These are phyloP conservation scores for Cutaneotrichosporon dermatis DNA, from an alignment of 1,284 basidiomycete species.

Conservation along the genomic window DNA sequence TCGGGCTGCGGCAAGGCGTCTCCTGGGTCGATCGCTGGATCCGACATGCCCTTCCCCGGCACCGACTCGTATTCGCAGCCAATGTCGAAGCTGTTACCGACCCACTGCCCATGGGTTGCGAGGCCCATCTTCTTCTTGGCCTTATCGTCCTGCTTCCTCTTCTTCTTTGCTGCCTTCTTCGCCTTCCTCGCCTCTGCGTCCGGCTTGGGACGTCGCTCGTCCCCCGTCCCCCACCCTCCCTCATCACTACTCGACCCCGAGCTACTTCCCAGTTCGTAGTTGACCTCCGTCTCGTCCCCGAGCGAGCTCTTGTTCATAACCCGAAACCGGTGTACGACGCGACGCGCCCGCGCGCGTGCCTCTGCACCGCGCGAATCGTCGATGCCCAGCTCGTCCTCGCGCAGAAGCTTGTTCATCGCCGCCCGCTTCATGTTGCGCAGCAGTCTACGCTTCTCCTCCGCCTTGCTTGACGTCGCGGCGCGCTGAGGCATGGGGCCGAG, in stretches of 20 bases:
- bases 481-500: slow-evolving; percentile 40
- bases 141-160: slow-evolving; percentile 3
- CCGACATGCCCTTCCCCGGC: background rate
- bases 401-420: background rate
- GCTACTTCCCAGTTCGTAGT: slow-evolving; percentile 14
- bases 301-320: slow-evolving; percentile 10
- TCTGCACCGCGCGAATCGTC: slow-evolving; percentile 3
- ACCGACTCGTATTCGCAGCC: slow-evolving; percentile 34
- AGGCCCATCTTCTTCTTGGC: slow-evolving; percentile 8
- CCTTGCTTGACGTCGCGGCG: slow-evolving; percentile 24
- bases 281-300: slow-evolving; percentile 6
- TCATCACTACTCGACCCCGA: slow-evolving; percentile 7
- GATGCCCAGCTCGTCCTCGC: background rate
- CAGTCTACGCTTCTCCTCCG: slow-evolving; percentile 19
- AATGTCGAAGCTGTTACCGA: slow-evolving; percentile 45
- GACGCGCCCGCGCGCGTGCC: slow-evolving; percentile 6
- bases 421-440: slow-evolving; percentile 20
- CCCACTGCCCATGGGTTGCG: slow-evolving; percentile 20
- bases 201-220: background rate
- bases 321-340: slow-evolving; percentile 17
- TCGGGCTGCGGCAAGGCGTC: too few species aligned
- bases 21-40: too few species aligned
- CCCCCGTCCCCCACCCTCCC: background rate
- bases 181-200: background rate
- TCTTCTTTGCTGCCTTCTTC: background rate